Conservation (phyloP, 768 basidiomycete genomes). For the Pisolithus microcarpus region DNA sequence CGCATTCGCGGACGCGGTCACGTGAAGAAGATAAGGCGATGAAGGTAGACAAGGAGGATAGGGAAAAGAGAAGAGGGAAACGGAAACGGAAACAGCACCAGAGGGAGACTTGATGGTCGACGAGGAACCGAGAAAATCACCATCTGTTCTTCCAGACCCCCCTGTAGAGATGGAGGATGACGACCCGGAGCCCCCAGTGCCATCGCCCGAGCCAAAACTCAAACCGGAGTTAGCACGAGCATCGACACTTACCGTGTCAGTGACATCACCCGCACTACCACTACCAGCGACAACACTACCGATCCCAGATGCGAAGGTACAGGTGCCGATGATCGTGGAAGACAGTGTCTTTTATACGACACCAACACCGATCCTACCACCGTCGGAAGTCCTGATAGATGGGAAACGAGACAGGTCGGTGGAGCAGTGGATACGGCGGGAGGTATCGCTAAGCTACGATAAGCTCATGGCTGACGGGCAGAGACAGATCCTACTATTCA, state of each 20-base stretch:
- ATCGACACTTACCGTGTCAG: neutral
- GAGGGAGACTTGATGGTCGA: constrained; percentile 17
- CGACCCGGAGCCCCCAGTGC: neutral
- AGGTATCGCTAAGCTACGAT: constrained; percentile 63
- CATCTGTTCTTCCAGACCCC: neutral
- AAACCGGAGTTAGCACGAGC: neutral
- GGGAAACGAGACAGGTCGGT: constrained; percentile 73
- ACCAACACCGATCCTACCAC: constrained; percentile 5
- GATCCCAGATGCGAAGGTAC: neutral
- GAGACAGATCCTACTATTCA: constrained; percentile 42
- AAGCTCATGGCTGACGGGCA: constrained; percentile 48
- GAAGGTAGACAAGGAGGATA: constrained; percentile 4
- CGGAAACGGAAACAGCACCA: constrained; percentile 6
- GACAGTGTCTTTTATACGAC: constrained; percentile 5
- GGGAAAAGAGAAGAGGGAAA: constrained; percentile 21
- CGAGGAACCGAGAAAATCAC: constrained; percentile 9
- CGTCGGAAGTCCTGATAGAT: constrained; percentile 18
- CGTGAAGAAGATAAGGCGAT: constrained; percentile 3
- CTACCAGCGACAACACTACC: neutral
- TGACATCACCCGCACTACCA: too few species aligned
- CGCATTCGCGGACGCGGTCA: constrained; percentile 1
- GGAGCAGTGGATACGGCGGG: constrained; percentile 76
- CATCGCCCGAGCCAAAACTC: neutral
- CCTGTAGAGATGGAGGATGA: neutral
- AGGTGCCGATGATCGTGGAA: neutral